Conservation (phyloP, 768 basidiomycete species). For the Pholiota microspora region DNA sequence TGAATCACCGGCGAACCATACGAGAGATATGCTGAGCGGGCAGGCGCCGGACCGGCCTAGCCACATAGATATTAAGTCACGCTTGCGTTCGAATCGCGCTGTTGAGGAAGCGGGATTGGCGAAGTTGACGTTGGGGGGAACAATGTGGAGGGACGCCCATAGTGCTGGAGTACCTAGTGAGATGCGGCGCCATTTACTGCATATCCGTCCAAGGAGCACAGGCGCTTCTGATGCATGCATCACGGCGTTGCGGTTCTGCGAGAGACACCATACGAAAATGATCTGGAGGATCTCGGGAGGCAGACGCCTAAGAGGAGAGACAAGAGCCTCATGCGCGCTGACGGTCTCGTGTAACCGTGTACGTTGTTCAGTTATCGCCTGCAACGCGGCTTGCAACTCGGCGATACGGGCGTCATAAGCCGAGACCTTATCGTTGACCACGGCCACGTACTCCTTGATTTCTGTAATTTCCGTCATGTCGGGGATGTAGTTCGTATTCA, state of each 20-base stretch:
- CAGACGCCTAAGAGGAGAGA: conserved; percentile 24
- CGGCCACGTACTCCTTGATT: conserved; percentile 19
- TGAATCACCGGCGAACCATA: conserved; percentile 27
- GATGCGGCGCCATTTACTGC: conserved; percentile 26
- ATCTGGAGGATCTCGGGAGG: conserved; percentile 24
- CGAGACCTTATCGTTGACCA: conserved; percentile 17
- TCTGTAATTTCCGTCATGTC: conserved; percentile 18
- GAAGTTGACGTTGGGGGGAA: conserved; percentile 24
- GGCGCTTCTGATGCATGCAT: conserved; percentile 28
- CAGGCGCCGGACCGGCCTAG: conserved; percentile 23
- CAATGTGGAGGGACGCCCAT: conserved; percentile 27
- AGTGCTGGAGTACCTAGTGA: conserved; percentile 23
- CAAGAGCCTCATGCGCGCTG: conserved; percentile 20
- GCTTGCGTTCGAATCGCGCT: conserved; percentile 21
- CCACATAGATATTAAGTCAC: conserved; percentile 25
- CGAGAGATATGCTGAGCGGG: conserved; percentile 23
- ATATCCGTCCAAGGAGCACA: conserved; percentile 25
- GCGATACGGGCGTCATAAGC: conserved; percentile 18
- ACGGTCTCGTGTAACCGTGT: conserved; percentile 11
- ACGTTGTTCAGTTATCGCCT: conserved; percentile 14
- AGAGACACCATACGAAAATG: conserved; percentile 26
- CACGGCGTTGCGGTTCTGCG: conserved; percentile 23
- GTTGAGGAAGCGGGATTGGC: conserved; percentile 17
- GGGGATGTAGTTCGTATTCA: conserved; percentile 26
- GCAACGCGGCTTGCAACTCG: conserved; percentile 17